Base-by-base conservation (phyloP, 352 stramenopile genomes). In the Pythium phragmiticola region DNA sequence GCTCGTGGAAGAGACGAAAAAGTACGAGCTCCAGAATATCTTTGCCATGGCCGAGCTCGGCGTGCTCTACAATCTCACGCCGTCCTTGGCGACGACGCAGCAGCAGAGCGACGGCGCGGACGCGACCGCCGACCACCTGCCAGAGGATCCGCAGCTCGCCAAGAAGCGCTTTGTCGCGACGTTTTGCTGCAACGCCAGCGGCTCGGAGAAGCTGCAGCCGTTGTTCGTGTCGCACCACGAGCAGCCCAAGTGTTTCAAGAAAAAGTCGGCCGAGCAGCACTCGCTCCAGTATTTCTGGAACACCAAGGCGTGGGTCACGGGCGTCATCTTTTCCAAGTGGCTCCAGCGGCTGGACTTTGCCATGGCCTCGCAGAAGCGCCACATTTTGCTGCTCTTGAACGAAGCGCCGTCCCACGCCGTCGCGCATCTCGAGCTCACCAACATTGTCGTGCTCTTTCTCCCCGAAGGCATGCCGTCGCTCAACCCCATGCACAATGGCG, bases 211-310 rank as follows among this genome's bases (percentile, higher is more conserved):
- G 65, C 69, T 94, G 9, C 82, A 89, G 68, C 85, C 85, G 16
- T 60, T 94, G 8, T 92, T 90, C 59, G 79, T 94, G 14, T 90
- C 81, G n/a, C 83, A 94, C 54, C 74, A 87, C 39, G 80, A 90
- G 46, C 73, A 87, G 42, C 85, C 85, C 4, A 83, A 89, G 51
- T 92, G 82, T 63, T 94, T 92, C 65, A 70, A 73, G 3, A 89
- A 87, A 45, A 90, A 91, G 37, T 77, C 70, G n/a, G 78, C 85
- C 1, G 83, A 92, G 63, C 78, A 92, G 70, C 78, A 92, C 55
- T 80, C 77, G 16, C 68, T 94, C 33, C 82, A 92, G 65, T 94
- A 94, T 74, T 90, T 90, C 58, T 87, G 68, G 71, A 94, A 94
- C 70, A 75, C 75, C 65, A 91, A 90, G 60, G 82, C 83, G 16